Percentiles rank a stretch among this genome's conserved stretches.
Conservation (phyloP, 2,329 filamentous ascomycete species). For the Cladosporium sp. region DNA sequence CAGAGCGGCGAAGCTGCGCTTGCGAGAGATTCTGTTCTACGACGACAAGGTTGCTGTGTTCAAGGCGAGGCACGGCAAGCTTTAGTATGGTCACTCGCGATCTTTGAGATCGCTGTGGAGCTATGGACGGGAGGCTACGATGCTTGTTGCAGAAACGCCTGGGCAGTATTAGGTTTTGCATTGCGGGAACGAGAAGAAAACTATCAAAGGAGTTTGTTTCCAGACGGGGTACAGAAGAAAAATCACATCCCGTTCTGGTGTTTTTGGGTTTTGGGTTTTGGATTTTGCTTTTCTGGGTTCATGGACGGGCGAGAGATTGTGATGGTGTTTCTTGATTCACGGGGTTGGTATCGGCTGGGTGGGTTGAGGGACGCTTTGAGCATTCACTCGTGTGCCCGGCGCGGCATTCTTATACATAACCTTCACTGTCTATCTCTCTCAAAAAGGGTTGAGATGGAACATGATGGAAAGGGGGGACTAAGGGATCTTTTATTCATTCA, state of each 20-base stretch:
- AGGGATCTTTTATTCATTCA: not conserved
- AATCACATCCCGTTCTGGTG: not conserved
- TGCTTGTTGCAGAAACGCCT: not conserved
- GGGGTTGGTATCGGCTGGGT: not conserved
- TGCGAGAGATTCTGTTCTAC: constrained; percentile 80
- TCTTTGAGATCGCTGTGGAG: not conserved
- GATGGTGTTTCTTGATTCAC: not conserved
- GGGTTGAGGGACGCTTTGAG: not conserved
- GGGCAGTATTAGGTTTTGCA: not conserved
- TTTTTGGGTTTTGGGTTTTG: not conserved
- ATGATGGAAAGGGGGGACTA: not conserved
- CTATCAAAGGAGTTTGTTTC: not conserved
- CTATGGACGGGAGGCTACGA: not conserved
- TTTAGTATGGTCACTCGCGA: constrained; percentile 29
- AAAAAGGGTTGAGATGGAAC: not conserved
- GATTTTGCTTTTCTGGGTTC: not conserved
- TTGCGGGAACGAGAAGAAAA: not conserved
- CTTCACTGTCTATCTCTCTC: not conserved
- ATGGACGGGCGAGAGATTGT: not conserved
- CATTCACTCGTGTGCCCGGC: not conserved
- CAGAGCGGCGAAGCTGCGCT: constrained; percentile 52
- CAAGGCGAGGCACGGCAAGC: constrained; percentile 66
- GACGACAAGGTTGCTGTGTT: constrained; percentile 83
- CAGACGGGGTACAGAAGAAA: too few species aligned
- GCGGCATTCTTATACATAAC: not conserved